Base-by-base conservation (phyloP, 179 eudicot species). In the Beta macrorhiza region DNA sequence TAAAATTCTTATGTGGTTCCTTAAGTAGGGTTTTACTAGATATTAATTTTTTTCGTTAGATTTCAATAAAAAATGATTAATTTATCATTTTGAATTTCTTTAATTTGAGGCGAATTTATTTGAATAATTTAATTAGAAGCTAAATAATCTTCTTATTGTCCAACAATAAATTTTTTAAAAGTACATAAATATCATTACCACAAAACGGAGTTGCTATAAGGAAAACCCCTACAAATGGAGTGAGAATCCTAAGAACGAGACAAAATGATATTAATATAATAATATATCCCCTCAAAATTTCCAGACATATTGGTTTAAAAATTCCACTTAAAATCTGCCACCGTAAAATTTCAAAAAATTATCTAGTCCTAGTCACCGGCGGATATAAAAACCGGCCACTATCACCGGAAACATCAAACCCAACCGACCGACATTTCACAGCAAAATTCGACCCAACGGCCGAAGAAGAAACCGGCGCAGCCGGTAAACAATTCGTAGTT, bases 391-490 rank as follows among this genome's bases (percentile, higher is more conserved):
- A 58, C 75, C 82, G 57, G 74, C 88, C 80, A 58, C 83, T 75
- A n/a, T 84, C 88, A 1, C 76, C 81, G 72, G 78, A 82, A 52
- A 83, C 82, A 64, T 88, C 84, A 59, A 95, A 95, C 8, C 98
- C 97, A 5, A 94, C 90, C 9, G 88, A 82, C 12, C 95, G 80
- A 78, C 97, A 95, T 77, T 91, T 90, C 42, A 86, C 93, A 5
- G 85, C 47, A 6, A 78, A 75, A 78, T 44, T 45, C 3, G 74
- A 19, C 44, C 5, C 81, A 32, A 64, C 72, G 80, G 85, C 0
- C n/a, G 75, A 20, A 1, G 74, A 13, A 5, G 32, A 56, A 70
- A 37, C 76, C 56, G 55, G n/a, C 52, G 68, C 73, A 64, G 82
- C 62, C 85, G 90, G 71, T 5, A 86, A 64, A 14, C 81, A 73